Base-by-base conservation (phyloP, 306 rosid genomes). In the Inga leiocalycina region DNA sequence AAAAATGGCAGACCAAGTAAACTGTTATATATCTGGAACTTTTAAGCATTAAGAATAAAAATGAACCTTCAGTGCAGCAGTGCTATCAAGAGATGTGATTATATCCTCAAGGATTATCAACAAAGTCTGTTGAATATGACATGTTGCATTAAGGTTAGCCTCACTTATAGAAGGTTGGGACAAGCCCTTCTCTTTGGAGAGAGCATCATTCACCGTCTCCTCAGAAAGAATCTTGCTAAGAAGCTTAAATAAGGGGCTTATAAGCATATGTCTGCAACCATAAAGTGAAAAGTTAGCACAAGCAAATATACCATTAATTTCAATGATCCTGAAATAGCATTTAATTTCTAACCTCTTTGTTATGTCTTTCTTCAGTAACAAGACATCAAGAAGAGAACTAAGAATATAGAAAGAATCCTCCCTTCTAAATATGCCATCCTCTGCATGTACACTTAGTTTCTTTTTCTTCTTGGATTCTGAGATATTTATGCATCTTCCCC, bases 81-180 rank as follows among this genome's bases (percentile, higher is more conserved):
- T 75, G 78, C 74, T 81, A 43, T 75, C 62, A 35, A 89, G 87
- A 15, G 94, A 90, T 75, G 90, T 81, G 81, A 86, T 82, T 52
- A 95, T 89, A 86, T 95, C 97, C 82, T 93, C 90, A 80, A 95
- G 87, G 85, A 95, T 85, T 79, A 91, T 91, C 82, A 95, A 85
- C 32, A 95, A 82, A 6, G 93, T 91, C 82, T 95, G 99, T 80
- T 94, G 97, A 59, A 95, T 81, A 85, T 90, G 89, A 85, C 73
- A 80, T 61, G 87, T 41, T 39, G 85, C 48, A 62, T 78, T 71
- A 69, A 57, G 44, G 67, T 61, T 85, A 46, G 83, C 80, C 72
- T 92, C 89, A 78, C 81, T 86, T 13, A 85, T 69, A 4, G 78
- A 64, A 39, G 71, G 76, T 72, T 87, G 83, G 51, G 67, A 59